Evolutionary conservation across 371 early-diverging fungal species (phyloP), one percentile per base, ranked within the genome.

Genomic region (Mortierella sp.): DNA sequence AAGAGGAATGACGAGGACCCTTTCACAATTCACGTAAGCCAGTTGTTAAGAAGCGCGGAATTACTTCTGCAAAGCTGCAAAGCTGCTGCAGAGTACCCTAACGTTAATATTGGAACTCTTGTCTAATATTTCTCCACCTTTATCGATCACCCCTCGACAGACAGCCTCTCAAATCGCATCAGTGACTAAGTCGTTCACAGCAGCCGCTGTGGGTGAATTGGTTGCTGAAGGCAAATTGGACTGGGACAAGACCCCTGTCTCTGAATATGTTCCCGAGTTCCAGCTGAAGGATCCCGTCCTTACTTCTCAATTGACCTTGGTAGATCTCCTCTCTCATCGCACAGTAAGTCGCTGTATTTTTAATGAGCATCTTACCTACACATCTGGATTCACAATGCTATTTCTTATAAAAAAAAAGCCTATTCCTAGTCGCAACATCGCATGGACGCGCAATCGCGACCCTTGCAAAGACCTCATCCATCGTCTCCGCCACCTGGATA

Each of bases 151-250:
- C n/a, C n/a, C n/a, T n/a, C n/a, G n/a, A n/a, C n/a, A n/a, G n/a
- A n/a, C n/a, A n/a, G n/a, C n/a, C n/a, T n/a, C n/a, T n/a, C n/a
- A n/a, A n/a, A n/a, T n/a, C n/a, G n/a, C n/a, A n/a, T n/a, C n/a
- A n/a, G n/a, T 50, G 21, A 59, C 60, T 12, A 59, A 59, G 43
- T 23, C 60, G 8, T 59, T 59, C 42, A 59, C 60, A 1, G 60
- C 60, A 1, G 37, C 60, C 12, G 21, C 50, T n/a, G 30, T 59
- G 19, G 60, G 42, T 7, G 60, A 59, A 28, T 17, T 59, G 30
- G 60, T 59, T 1, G 49, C 60, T 17, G 60, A 59, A 28, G 60
- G 60, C 23, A 59, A 59, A 50, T 8, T 50, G 41, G 60, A 59
- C 19, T 59, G 60, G 60, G 57, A 57, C 11, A 42, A 26, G 4